These are phyloP conservation scores for Penicillium roqueforti DNA, from an alignment of 495 filamentous ascomycete genomes.

Conservation along the genomic window DNA sequence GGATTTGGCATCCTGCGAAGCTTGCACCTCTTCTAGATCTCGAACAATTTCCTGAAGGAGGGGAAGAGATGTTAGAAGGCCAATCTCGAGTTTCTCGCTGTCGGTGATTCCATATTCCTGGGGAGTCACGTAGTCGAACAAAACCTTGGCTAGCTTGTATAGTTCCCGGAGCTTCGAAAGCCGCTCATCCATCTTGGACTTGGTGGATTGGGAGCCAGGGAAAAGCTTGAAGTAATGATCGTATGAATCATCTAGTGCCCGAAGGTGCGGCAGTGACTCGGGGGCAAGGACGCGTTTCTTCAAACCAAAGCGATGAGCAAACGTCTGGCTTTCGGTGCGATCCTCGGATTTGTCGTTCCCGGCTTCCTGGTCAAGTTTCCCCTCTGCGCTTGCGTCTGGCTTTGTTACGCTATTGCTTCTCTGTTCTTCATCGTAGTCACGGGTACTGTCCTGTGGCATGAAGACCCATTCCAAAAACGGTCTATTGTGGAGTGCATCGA, in stretches of 20 bases:
- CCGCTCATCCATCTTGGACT: conserved; percentile 76
- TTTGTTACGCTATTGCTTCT: conserved; percentile 21
- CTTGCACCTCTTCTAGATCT: conserved; percentile 96
- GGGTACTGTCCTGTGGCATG: conserved; percentile 66
- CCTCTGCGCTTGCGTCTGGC: conserved; percentile 32
- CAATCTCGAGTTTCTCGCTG: conserved; percentile 94
- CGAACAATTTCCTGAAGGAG: conserved; percentile 92
- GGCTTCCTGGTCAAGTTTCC: conserved; percentile 22
- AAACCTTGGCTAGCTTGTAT: conserved; percentile 85
- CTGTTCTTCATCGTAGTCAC: conserved; percentile 58
- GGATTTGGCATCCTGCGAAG: conserved; percentile 83
- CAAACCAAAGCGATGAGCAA: conserved; percentile 48
- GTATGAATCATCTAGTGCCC: conserved; percentile 45
- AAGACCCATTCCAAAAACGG: conserved; percentile 98
- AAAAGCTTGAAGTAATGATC: conserved; percentile 84
- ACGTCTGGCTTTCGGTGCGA: conserved; percentile 32
- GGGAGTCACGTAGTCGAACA: conserved; percentile 97
- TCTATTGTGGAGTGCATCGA: conserved; percentile 94
- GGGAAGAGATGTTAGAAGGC: conserved; percentile 86
- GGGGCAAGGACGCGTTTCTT: conserved; percentile 40
- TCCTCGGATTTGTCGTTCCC: conserved; percentile 32
- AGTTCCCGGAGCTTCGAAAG: conserved; percentile 86
- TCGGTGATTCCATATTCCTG: conserved; percentile 97
- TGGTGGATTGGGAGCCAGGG: conserved; percentile 69
- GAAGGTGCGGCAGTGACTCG: conserved; percentile 43